Base-by-base conservation (phyloP, 1,284 basidiomycete genomes). In the Tilletiaria anomala region DNA sequence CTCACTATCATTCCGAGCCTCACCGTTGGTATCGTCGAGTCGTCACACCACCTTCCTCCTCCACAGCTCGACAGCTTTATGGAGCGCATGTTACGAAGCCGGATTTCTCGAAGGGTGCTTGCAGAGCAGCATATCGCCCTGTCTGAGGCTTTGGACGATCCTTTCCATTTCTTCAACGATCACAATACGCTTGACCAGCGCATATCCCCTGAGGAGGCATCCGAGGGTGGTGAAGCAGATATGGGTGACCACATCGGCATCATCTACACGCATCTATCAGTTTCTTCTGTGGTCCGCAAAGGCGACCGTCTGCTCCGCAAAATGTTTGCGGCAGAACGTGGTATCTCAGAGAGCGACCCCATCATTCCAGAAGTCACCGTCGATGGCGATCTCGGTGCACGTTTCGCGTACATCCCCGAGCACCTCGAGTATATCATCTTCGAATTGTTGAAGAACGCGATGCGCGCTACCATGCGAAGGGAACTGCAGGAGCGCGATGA, bases 121-220 rank as follows among this genome's bases (percentile, higher is more conserved):
- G 83, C 80, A 2, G 83, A 89, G 61, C 86, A 91, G 58, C 86
- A 91, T 56, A 78, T 89, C 42, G 81, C 83, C 2, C 72, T 91
- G 4, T 80, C 82, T 4, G 74, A 78, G 43, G 75, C 75, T 29
- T 72, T 56, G 19, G 56, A 56, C 29, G 57, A 58, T 39, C 57
- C 58, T 10, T 60, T 60, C 39, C 47, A 51, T 32, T 60, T 60
- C 15, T 54, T 56, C 47, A 50, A 61, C 35, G 48, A 53, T 31
- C 34, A 37, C 2, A 31, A 43, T 8, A 12, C 38, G 6, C 26
- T 37, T 6, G 36, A 46, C 17, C 26, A 39, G 15, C 26, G 10
- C 26, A 8, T 29, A 8, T 29, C 26, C 8, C 26, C 26, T 29
- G 40, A 33, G 14, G 36, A 51, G 12, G 40, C 45, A 6, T 19